Percentiles rank a stretch among this genome's conserved stretches.
These are phyloP conservation scores for Salix viminalis DNA, from an alignment of 345 rosid species.

Conservation along the genomic window DNA sequence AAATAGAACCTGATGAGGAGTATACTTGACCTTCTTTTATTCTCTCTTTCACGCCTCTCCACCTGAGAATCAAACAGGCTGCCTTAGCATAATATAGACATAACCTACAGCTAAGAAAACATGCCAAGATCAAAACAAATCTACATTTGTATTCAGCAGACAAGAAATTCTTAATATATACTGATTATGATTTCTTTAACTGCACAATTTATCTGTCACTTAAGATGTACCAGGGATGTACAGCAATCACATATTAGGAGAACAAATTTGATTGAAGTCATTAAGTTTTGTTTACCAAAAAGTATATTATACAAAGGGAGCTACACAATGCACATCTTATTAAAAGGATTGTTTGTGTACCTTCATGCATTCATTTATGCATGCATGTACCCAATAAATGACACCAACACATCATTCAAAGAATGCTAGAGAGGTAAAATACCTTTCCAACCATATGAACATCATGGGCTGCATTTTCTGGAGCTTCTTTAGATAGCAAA, in stretches of 20 bases:
- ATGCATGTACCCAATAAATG: too few relatives aligned
- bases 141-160: background rate
- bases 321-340: too few relatives aligned
- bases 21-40: conserved; percentile 62
- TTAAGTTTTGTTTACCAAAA: too few relatives aligned
- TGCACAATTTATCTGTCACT: background rate
- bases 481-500: conserved; percentile 79
- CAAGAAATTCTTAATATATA: background rate
- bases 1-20: conserved; percentile 75
- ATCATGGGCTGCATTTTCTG: conserved; percentile 43
- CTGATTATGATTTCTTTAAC: background rate
- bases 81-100: conserved; percentile 6
- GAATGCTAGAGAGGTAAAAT: background rate
- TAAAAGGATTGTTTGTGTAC: too few relatives aligned
- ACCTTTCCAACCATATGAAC: conserved; percentile 93
- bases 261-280: too few relatives aligned
- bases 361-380: too few relatives aligned
- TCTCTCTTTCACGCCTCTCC: conserved; percentile 93
- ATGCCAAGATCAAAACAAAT: background rate
- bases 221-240: background rate
- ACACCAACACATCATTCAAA: background rate
- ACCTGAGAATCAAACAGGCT: conserved; percentile 50
- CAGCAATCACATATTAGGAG: too few relatives aligned
- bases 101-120: background rate
- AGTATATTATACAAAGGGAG: too few relatives aligned